Evolutionary conservation across 208 protist genomes (phyloP), one percentile per base, ranked within the genome.

Genomic region (Acanthamoeba lenticulata): DNA sequence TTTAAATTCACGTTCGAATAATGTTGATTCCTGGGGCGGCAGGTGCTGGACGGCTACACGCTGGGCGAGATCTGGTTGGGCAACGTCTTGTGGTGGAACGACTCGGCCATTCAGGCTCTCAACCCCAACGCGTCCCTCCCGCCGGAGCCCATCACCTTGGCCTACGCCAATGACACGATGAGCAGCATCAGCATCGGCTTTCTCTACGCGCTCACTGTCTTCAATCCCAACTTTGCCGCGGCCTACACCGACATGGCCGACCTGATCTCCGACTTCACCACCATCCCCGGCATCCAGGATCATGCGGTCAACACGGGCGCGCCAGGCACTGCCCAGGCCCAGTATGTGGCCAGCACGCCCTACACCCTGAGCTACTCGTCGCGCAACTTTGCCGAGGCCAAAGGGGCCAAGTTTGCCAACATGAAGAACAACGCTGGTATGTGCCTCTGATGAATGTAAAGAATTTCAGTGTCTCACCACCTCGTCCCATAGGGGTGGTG

Each of bases 11-110:
- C n/a, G n/a, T n/a, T n/a, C n/a, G n/a, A n/a, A n/a, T n/a, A n/a
- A n/a, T n/a, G n/a, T n/a, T n/a, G n/a, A n/a, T n/a, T n/a, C n/a
- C n/a, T n/a, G n/a, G n/a, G n/a, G n/a, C n/a, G n/a, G 13, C 47
- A 90, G 83, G 45, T 65, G 52, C 21, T 90, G 47, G 83, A 90
- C 55, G 21, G 83, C 13, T 1, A 90, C 6, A 90, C 83, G 40
- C 6, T 81, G 72, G 72, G 38, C 1, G 13, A 5, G 24, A 81
- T 81, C 3, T 81, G 72, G 72, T 42, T 38, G 38, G 72, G 72
- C 72, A 27, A 7, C 19, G 47, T 81, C 72, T 36, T 38, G 38
- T 52, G 11, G 40, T 81, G 72, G 72, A 47, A 81, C 72, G 40
- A 81, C 36, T 47, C 72, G 72, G n/a, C n/a, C n/a, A n/a, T n/a